Evolutionary conservation across 2,329 filamentous ascomycete genomes (phyloP).

Genomic region (Sporothrix schenckii): DNA sequence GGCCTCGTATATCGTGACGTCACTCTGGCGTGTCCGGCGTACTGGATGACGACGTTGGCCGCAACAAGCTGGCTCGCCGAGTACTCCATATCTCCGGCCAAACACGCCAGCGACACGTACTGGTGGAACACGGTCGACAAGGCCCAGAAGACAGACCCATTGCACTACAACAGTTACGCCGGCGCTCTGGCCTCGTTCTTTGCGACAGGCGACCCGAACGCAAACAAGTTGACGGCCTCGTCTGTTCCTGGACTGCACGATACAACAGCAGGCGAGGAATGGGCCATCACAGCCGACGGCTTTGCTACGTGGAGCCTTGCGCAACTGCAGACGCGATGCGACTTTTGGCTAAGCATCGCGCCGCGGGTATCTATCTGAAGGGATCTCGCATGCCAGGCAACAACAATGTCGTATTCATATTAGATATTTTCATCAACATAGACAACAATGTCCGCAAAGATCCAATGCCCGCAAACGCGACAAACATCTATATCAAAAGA

Average conservation of each 20-base stretch:
- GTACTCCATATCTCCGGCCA: constrained; percentile 62
- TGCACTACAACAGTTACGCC: constrained; percentile 59
- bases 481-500: not conserved
- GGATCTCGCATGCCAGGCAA: too few species aligned
- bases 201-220: constrained; percentile 61
- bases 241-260: constrained; percentile 51
- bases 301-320: constrained; percentile 48
- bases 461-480: not conserved
- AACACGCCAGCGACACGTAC: constrained; percentile 60
- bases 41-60: constrained; percentile 57
- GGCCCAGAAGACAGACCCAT: constrained; percentile 54
- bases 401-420: not conserved
- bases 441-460: too few species aligned
- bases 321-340: constrained; percentile 53
- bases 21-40: constrained; percentile 62
- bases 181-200: constrained; percentile 65
- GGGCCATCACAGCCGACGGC: constrained; percentile 52
- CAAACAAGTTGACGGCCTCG: constrained; percentile 55
- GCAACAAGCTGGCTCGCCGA: constrained; percentile 57
- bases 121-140: constrained; percentile 62
- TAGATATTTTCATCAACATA: not conserved
- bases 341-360: constrained; percentile 56
- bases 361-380: constrained; percentile 29
- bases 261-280: constrained; percentile 50
- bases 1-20: constrained; percentile 62